These are phyloP conservation scores for Cutaneotrichosporon arboriforme DNA, from an alignment of 1,284 basidiomycete genomes.

Conservation along the genomic window DNA sequence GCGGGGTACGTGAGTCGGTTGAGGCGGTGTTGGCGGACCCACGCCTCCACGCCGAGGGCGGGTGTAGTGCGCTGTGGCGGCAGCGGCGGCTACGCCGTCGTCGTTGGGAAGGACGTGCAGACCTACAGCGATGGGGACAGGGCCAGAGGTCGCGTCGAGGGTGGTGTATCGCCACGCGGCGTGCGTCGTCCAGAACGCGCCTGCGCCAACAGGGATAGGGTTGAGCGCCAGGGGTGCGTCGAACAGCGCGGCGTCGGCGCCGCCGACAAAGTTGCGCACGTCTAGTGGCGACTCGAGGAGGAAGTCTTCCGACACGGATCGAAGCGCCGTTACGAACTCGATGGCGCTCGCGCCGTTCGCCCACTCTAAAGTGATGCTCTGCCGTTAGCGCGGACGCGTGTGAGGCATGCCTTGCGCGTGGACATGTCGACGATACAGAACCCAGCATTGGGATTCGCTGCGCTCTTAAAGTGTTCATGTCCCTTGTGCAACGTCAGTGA, in stretches of 20 bases:
- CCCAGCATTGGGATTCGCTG: too few species aligned
- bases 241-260: background rate
- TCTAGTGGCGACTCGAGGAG: background rate
- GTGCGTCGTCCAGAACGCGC: background rate
- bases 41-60: background rate
- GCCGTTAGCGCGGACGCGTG: too few species aligned
- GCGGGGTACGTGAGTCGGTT: background rate
- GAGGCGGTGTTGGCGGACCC: background rate
- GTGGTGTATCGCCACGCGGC: too few species aligned
- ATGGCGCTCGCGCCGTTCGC: background rate
- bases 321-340: background rate
- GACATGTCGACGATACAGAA: too few species aligned
- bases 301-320: background rate
- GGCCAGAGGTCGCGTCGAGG: background rate
- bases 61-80: too few species aligned
- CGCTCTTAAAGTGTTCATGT: too few species aligned
- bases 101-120: background rate
- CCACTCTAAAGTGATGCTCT: background rate
- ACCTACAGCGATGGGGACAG: background rate
- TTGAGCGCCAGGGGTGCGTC: background rate
- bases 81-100: background rate
- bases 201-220: background rate
- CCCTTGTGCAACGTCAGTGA: too few species aligned
- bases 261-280: background rate
- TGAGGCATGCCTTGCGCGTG: too few species aligned